A percentile compares a stretch with the other conserved stretches of the same genome.
Conservation (phyloP, 371 early-diverging fungal genomes). For the Saksenaea vasiformis region DNA sequence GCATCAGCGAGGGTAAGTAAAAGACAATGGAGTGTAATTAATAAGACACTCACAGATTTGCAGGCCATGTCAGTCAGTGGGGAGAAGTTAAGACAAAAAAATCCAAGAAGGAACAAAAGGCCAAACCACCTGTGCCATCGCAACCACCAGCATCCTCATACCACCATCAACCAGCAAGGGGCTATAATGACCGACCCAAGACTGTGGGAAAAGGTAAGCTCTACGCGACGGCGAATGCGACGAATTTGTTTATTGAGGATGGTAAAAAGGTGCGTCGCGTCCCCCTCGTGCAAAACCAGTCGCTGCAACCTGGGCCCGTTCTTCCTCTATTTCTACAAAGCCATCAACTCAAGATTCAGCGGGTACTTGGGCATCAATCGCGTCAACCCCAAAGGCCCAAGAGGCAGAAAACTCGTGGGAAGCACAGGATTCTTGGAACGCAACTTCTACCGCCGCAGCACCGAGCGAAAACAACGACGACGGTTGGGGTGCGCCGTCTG, state of each 20-base stretch:
- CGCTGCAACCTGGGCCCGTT: slow-evolving; percentile 17
- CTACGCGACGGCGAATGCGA: background rate
- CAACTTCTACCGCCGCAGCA: background rate
- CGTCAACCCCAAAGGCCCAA: slow-evolving; percentile 15
- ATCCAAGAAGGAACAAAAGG: slow-evolving; percentile 50
- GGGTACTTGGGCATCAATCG: slow-evolving; percentile 29
- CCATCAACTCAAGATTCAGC: slow-evolving; percentile 20
- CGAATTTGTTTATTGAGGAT: slow-evolving; percentile 21
- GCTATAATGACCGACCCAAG: slow-evolving; percentile 17
- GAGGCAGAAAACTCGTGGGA: slow-evolving; percentile 5
- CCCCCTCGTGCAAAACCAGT: slow-evolving; percentile 26
- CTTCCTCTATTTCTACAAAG: slow-evolving; percentile 14
- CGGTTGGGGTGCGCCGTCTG: slow-evolving; percentile 20
- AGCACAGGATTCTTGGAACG: slow-evolving; percentile 8
- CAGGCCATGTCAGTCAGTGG: slow-evolving; percentile 88
- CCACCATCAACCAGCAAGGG: slow-evolving; percentile 18
- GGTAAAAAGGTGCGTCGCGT: slow-evolving; percentile 41
- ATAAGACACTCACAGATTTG: background rate
- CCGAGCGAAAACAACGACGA: background rate
- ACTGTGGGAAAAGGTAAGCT: slow-evolving; percentile 26
- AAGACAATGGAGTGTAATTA: background rate
- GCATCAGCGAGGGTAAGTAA: slow-evolving; percentile 87
- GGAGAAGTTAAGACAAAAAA: slow-evolving; percentile 90
- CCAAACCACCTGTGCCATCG: slow-evolving; percentile 31
- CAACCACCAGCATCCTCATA: slow-evolving; percentile 14